A percentile compares a stretch with the other conserved stretches of the same genome.
These are phyloP conservation scores for Rhodotorula mucilaginosa DNA, from an alignment of 1,284 basidiomycete genomes.

Conservation along the genomic window DNA sequence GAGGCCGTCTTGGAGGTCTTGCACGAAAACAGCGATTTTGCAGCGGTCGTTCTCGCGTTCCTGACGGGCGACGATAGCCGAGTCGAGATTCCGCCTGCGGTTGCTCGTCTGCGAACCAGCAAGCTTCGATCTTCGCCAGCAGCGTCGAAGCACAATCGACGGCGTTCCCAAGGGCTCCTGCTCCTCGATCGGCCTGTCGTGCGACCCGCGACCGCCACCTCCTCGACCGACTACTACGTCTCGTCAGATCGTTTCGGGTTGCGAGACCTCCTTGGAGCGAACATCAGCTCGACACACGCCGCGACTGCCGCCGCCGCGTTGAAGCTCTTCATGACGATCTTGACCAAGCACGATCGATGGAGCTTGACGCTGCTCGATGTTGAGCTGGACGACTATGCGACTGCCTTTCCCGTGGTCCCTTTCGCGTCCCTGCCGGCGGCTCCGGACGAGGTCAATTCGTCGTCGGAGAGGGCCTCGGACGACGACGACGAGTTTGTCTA, in stretches of 20 bases:
- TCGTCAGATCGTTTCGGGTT: constrained; percentile 82
- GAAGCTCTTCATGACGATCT: constrained; percentile 71
- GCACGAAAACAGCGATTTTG: constrained; percentile 63
- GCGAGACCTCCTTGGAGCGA: constrained; percentile 78
- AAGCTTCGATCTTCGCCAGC: not conserved
- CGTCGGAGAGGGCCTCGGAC: constrained; percentile 44
- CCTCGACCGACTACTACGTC: constrained; percentile 73
- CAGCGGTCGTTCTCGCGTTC: constrained; percentile 70
- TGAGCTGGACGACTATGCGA: constrained; percentile 66
- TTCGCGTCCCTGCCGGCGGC: constrained; percentile 50
- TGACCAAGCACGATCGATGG: constrained; percentile 67
- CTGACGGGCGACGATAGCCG: constrained; percentile 73
- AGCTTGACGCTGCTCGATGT: constrained; percentile 66
- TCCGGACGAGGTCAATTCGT: constrained; percentile 9
- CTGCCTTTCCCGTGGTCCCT: constrained; percentile 62
- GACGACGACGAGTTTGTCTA: constrained; percentile 47
- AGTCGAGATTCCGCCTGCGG: not conserved
- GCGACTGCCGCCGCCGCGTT: constrained; percentile 69
- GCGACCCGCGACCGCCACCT: constrained; percentile 45
- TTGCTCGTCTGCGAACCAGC: not conserved
- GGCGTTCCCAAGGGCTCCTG: constrained; percentile 80
- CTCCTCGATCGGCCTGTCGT: constrained; percentile 68
- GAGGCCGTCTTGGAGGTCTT: constrained; percentile 77
- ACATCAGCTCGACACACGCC: constrained; percentile 65
- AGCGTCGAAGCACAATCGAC: constrained; percentile 51